These are phyloP conservation scores for Paxillus ammoniavirescens DNA, from an alignment of 768 basidiomycete genomes.

Conservation along the genomic window DNA sequence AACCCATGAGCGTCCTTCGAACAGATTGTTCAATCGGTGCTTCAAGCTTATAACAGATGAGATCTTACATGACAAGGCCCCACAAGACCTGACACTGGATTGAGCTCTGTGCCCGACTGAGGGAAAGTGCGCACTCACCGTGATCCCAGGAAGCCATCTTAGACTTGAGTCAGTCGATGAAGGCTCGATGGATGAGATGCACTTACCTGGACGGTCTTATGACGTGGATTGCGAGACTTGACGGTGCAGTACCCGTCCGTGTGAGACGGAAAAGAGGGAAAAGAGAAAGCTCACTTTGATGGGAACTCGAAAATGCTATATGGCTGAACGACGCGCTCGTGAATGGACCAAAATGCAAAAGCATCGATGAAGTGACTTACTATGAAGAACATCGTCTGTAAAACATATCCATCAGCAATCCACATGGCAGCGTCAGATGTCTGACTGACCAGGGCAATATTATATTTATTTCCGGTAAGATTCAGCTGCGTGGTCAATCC, in stretches of 20 bases:
- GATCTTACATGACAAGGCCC: constrained; percentile 57
- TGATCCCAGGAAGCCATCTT: constrained; percentile 66
- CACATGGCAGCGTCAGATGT: not conserved
- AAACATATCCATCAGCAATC: not conserved
- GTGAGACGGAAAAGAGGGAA: not conserved
- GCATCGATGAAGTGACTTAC: too few species aligned
- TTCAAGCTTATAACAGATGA: too few species aligned
- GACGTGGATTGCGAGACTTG: constrained; percentile 47
- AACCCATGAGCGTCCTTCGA: constrained; percentile 58
- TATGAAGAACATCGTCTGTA: constrained; percentile 36
- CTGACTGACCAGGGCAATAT: constrained; percentile 56
- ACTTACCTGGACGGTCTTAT: constrained; percentile 50
- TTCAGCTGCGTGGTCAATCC: constrained; percentile 57
- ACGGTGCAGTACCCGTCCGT: too few species aligned
- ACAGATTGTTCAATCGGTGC: constrained; percentile 4
- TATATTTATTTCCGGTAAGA: constrained; percentile 59
- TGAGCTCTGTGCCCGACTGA: not conserved
- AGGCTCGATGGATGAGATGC: too few species aligned
- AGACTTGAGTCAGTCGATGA: constrained; percentile 35
- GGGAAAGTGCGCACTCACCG: constrained; percentile 35
- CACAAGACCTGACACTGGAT: constrained; percentile 48
- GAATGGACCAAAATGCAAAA: not conserved
- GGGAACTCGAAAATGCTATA: constrained; percentile 48
- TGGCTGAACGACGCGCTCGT: too few species aligned
- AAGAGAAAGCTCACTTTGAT: constrained; percentile 47